These are phyloP conservation scores for Orobanche coerulescens DNA, from an alignment of 257 asterid genomes.

Conservation along the genomic window DNA sequence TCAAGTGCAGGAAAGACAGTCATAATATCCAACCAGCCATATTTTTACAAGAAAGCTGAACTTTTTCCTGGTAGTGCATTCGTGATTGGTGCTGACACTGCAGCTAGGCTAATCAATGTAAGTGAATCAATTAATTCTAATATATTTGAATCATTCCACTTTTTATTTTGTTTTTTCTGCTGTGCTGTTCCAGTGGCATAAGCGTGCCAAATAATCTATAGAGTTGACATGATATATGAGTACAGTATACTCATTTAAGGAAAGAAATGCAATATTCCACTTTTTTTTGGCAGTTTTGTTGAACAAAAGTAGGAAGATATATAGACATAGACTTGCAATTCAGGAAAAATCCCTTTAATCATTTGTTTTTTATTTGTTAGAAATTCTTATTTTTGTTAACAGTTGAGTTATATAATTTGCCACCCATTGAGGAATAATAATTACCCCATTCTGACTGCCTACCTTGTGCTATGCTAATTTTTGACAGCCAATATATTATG, in stretches of 20 bases:
- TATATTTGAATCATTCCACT: background rate
- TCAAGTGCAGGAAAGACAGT: conserved; percentile 67
- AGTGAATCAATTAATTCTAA: conserved; percentile 23
- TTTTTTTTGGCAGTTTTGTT: no score
- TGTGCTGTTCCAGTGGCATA: no score
- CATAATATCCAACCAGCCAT: conserved; percentile 92
- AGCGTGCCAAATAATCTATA: no score
- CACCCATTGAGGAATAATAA: background rate
- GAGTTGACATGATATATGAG: no score
- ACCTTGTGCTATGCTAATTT: conserved; percentile 16
- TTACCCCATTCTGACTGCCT: background rate
- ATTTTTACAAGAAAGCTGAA: conserved; percentile 87
- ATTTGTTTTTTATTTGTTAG: background rate
- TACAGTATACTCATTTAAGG: no score
- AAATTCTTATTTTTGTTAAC: background rate
- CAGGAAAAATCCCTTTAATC: background rate
- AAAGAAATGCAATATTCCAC: no score
- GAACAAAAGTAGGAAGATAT: background rate
- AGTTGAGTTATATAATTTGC: background rate
- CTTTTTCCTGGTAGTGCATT: conserved; percentile 93
- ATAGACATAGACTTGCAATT: background rate
- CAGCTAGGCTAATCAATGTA: conserved; percentile 75
- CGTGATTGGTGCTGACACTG: conserved; percentile 90
- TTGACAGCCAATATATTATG: conserved; percentile 78
- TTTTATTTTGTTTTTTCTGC: background rate